phyloP scores from a whole-genome alignment of 1,284 basidiomycete genomes.

The Polyporus tsugae region DNA sequence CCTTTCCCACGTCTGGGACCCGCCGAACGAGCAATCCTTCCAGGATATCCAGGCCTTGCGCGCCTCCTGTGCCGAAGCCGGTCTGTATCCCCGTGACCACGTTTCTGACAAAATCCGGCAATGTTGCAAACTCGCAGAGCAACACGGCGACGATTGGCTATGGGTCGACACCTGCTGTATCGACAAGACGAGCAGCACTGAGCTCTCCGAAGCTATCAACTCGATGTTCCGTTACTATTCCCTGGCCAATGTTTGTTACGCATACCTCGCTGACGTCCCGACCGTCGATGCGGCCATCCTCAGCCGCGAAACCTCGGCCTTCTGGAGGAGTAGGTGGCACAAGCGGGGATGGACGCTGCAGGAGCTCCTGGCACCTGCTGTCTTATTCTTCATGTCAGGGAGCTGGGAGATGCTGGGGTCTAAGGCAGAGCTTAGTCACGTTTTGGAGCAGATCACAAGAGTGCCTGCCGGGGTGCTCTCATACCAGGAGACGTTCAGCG shows the following conservation, averaged over 20 bases:
- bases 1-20: slow-evolving; percentile 1
- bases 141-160: neutral
- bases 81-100: neutral
- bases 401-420: neutral
- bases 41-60: neutral
- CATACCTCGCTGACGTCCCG: neutral
- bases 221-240: slow-evolving; percentile 3
- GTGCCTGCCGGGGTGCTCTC: neutral
- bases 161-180: slow-evolving; percentile 6
- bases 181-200: slow-evolving; percentile 3
- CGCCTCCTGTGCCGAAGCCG: neutral
- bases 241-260: neutral
- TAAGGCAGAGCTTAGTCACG: neutral
- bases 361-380: neutral
- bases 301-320: neutral
- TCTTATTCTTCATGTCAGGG: neutral
- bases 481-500: neutral
- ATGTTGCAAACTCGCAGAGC: neutral
- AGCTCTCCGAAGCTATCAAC: neutral
- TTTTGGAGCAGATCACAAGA: neutral
- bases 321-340: neutral
- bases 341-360: slow-evolving; percentile 2
- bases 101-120: slow-evolving; percentile 1
- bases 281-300: neutral
- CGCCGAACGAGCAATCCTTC: neutral